Percentiles rank a stretch among this genome's conserved stretches.
Evolutionary conservation across 1,139 yeast species (phyloP).

Genomic region (Diutina pseudorugosa): DNA sequence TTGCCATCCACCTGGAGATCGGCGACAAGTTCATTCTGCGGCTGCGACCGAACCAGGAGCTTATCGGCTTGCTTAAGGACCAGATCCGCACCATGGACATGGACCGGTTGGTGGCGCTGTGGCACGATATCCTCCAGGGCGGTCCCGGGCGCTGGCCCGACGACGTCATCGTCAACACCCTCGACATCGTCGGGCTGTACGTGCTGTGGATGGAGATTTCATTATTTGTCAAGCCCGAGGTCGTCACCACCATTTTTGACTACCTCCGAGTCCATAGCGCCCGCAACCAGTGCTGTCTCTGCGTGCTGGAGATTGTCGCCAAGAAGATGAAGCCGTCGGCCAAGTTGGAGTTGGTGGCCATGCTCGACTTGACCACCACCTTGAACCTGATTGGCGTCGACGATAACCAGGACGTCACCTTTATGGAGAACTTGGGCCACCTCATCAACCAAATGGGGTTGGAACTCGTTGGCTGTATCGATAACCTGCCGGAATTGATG

Average conservation of each 20-base stretch:
- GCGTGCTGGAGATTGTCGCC: constrained; percentile 69
- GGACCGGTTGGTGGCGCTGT: constrained; percentile 48
- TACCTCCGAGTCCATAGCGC: constrained; percentile 31
- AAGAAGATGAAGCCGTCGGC: constrained; percentile 90
- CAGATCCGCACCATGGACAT: constrained; percentile 68
- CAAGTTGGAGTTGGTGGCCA: constrained; percentile 58
- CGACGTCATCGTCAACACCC: constrained; percentile 46
- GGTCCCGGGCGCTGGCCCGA: constrained; percentile 14
- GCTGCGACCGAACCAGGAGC: constrained; percentile 45
- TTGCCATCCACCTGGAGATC: constrained; percentile 77
- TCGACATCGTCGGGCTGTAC: constrained; percentile 69
- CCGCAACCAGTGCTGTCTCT: constrained; percentile 43
- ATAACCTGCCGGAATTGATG: constrained; percentile 36
- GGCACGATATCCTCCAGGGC: constrained; percentile 49
- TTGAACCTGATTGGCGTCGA: constrained; percentile 24
- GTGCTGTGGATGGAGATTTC: constrained; percentile 93
- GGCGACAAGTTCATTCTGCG: constrained; percentile 83
- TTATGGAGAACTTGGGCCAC: constrained; percentile 66
- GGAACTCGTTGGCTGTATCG: constrained; percentile 60
- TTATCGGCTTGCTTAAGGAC: constrained; percentile 70
- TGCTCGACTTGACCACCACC: constrained; percentile 53
- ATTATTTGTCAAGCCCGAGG: constrained; percentile 58
- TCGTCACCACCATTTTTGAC: constrained; percentile 49
- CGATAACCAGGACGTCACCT: constrained; percentile 39
- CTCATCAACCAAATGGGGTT: constrained; percentile 63